Base-by-base conservation (phyloP, 2,329 filamentous ascomycete genomes). In the Aspergillus carbonarius region DNA sequence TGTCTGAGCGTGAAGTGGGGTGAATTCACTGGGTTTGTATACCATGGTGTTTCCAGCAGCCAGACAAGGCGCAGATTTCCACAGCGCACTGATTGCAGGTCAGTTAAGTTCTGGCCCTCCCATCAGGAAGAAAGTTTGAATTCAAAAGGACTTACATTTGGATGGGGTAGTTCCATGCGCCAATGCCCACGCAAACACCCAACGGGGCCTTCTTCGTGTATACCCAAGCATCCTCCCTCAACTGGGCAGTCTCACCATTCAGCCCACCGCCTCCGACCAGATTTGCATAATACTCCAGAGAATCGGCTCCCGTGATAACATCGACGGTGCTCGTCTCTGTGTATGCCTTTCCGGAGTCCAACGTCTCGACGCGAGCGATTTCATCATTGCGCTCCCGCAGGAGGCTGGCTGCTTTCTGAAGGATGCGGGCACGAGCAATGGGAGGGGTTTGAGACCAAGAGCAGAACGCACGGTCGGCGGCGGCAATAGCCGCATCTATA, bases 141-240 rank as follows among this genome's bases (percentile, higher is more conserved):
- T 1, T 7, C 20, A 18, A 17, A 17, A 10, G 39, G 27, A 13
- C 73, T 58, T 69, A 80, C 75, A 96, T 96, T 74, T 96, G 91
- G 63, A 96, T 90, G 12, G 92, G 92, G 72, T 96, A 96, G 76
- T 96, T 96, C 91, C 91, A 96, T 13, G 92, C 92, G 56, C 91
- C 92, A 65, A 96, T 96, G 58, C 90, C 92, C 13, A 85, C 92
- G 72, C 91, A 96, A 13, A 95, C 91, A 25, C 92, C 92, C 17
- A 96, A 79, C 5, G 92, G 83, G 66, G 91, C 89, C 73, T 95
- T 93, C 69, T 86, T 88, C 10, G 90, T 93, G 75, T 93, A 92
- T 37, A 95, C 86, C 84, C 88, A 92, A 4, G 91, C 91, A 65
- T 91, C 88, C 52, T 87, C 81, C 39, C 92, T 83, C 42, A 96